Conservation (phyloP, 2,329 filamentous ascomycete species). For the Daldinia eschscholtzii region DNA sequence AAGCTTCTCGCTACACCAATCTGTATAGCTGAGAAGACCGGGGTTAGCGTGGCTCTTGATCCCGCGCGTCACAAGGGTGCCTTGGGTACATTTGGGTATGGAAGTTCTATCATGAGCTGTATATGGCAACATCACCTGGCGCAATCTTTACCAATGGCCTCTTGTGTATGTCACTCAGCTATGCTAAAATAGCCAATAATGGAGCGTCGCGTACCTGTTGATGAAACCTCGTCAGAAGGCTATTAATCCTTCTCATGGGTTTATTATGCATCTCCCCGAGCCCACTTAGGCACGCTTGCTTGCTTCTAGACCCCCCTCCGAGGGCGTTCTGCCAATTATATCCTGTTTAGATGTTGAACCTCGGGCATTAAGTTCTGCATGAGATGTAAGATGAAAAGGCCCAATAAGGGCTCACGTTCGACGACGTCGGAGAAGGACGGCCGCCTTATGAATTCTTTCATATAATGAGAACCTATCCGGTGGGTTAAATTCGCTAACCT, state of each 20-base stretch:
- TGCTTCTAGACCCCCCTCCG: conserved; percentile 34
- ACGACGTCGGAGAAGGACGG: neutral
- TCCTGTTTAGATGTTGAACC: conserved; percentile 21
- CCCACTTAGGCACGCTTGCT: conserved; percentile 37
- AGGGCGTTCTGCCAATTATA: conserved; percentile 30
- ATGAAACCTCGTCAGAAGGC: conserved; percentile 40
- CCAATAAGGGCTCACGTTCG: conserved; percentile 10
- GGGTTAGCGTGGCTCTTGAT: conserved; percentile 27
- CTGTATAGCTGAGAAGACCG: conserved; percentile 13
- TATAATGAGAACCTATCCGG: conserved; percentile 3
- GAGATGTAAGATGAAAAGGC: conserved; percentile 11
- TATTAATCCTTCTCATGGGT: conserved; percentile 30
- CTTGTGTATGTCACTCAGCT: conserved; percentile 32
- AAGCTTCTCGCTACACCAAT: conserved; percentile 7
- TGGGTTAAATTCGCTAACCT: neutral
- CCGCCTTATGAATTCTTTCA: conserved; percentile 10
- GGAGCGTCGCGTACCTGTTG: conserved; percentile 14
- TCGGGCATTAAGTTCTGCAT: conserved; percentile 34
- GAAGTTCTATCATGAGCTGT: conserved; percentile 32
- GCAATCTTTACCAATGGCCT: conserved; percentile 34
- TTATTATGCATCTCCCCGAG: conserved; percentile 30
- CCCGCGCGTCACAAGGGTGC: conserved; percentile 27
- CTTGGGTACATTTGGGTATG: conserved; percentile 14
- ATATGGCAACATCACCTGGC: conserved; percentile 43
- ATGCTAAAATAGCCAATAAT: conserved; percentile 35